phyloP scores from a whole-genome alignment of 2,329 filamentous ascomycete genomes.

The Colletotrichum liriopes region DNA sequence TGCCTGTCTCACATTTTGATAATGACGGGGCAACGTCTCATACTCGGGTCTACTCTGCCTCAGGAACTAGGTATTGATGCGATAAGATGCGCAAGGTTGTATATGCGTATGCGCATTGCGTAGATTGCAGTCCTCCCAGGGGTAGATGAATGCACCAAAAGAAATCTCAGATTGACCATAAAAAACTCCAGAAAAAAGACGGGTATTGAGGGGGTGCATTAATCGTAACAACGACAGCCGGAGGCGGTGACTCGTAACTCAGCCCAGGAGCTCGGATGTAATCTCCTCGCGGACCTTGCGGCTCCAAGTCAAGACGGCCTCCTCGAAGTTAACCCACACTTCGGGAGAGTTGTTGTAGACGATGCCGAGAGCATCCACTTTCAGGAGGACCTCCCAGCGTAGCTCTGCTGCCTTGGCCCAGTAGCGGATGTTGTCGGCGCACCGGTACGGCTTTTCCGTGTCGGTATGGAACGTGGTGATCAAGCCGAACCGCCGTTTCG shows the following conservation, averaged over 20 bases:
- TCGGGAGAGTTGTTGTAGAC: conserved; percentile 81
- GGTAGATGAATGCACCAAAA: conserved; percentile 23
- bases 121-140: conserved; percentile 16
- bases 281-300: conserved; percentile 87
- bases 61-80: conserved; percentile 17
- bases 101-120: conserved; percentile 23
- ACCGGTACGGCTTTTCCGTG: conserved; percentile 93
- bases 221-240: conserved; percentile 42
- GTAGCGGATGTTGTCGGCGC: conserved; percentile 93
- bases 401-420: conserved; percentile 98
- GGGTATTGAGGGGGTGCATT: conserved; percentile 42
- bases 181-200: conserved; percentile 38
- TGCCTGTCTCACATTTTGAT: conserved; percentile 1
- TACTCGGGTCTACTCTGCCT: conserved; percentile 11
- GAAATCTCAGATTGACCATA: conserved; percentile 12
- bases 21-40: conserved; percentile 19
- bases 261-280: conserved; percentile 71
- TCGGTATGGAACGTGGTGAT: conserved; percentile 94
- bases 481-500: conserved; percentile 87
- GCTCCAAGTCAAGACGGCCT: conserved; percentile 88
- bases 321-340: conserved; percentile 87
- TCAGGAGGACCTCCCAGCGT: conserved; percentile 89
- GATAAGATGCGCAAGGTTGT: conserved; percentile 18
- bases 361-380: conserved; percentile 88
- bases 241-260: conserved; percentile 16